A percentile compares a stretch with the other conserved stretches of the same genome.
Conservation (phyloP, 2,329 filamentous ascomycete species). For the Pseudogymnoascus sp. region DNA sequence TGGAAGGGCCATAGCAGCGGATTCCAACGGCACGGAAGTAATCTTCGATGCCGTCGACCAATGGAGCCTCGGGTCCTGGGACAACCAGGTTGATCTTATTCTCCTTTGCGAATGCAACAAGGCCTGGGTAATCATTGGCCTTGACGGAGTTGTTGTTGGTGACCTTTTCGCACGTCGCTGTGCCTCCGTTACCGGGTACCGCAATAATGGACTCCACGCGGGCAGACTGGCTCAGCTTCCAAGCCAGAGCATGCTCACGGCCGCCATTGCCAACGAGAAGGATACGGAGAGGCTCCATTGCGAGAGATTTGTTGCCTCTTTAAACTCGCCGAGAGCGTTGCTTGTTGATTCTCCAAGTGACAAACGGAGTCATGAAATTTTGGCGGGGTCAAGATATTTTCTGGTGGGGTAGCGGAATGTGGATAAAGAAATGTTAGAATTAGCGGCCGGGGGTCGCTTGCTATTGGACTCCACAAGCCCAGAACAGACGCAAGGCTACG, state of each 20-base stretch:
- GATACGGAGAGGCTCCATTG: slow-evolving; percentile 48
- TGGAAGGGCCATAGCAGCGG: slow-evolving; percentile 77
- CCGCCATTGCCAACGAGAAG: slow-evolving; percentile 88
- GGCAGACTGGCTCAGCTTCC: slow-evolving; percentile 80
- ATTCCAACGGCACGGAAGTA: slow-evolving; percentile 71
- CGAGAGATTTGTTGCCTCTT: neutral
- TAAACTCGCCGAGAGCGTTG: slow-evolving; percentile 6
- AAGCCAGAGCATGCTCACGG: slow-evolving; percentile 85
- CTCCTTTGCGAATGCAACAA: slow-evolving; percentile 67
- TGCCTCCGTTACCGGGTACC: slow-evolving; percentile 78
- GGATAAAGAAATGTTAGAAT: slow-evolving; percentile 10
- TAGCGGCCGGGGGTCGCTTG: slow-evolving; percentile 9
- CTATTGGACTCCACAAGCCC: slow-evolving; percentile 7
- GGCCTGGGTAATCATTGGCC: slow-evolving; percentile 66
- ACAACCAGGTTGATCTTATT: slow-evolving; percentile 74
- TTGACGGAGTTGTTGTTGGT: slow-evolving; percentile 63
- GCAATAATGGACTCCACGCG: slow-evolving; percentile 66
- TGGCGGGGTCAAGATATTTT: slow-evolving; percentile 10
- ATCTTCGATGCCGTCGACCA: slow-evolving; percentile 79
- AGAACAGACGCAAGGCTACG: neutral
- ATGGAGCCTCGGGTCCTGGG: slow-evolving; percentile 80
- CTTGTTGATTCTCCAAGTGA: slow-evolving; percentile 9
- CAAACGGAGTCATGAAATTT: slow-evolving; percentile 10
- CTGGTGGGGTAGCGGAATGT: slow-evolving; percentile 7
- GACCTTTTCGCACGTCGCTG: slow-evolving; percentile 59